phyloP scores from a whole-genome alignment of 176 grass and related monocot genomes.

The Secale cereale region DNA sequence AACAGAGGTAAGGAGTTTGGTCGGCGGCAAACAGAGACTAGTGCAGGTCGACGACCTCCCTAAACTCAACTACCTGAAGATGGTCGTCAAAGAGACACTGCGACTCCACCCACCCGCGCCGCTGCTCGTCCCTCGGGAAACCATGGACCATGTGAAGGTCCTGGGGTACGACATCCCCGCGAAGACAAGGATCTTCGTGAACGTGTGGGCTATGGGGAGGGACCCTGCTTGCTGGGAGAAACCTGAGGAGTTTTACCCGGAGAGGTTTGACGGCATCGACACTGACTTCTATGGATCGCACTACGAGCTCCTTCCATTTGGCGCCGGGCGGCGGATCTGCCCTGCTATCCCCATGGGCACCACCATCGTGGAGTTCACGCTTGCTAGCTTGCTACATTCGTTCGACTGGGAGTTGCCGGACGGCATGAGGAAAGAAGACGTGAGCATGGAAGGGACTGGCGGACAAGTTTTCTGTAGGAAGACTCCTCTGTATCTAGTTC shows the following conservation, averaged over 20 bases:
- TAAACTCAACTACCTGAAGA: background rate
- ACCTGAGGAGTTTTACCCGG: background rate
- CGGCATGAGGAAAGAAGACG: background rate
- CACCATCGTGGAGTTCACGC: conserved; percentile 21
- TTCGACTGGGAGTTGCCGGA: conserved; percentile 26
- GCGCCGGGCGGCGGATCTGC: conserved; percentile 32
- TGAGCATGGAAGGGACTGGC: conserved; percentile 9
- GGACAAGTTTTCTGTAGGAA: conserved; percentile 6
- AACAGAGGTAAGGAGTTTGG: background rate
- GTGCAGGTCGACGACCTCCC: background rate
- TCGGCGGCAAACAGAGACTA: background rate
- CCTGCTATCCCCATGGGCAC: conserved; percentile 17
- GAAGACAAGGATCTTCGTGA: conserved; percentile 7
- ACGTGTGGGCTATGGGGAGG: background rate
- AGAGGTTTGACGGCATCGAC: background rate
- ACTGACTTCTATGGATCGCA: conserved; percentile 31
- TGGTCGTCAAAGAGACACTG: conserved; percentile 22
- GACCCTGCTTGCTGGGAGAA: background rate
- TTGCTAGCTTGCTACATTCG: conserved; percentile 21
- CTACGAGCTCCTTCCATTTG: conserved; percentile 32
- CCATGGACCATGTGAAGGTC: background rate
- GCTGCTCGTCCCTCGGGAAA: background rate
- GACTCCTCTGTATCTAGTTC: conserved; percentile 20
- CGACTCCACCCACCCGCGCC: conserved; percentile 2
- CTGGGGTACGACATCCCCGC: background rate